These are phyloP conservation scores for Globisporangium nodosum DNA, from an alignment of 352 stramenopile species.

Conservation along the genomic window DNA sequence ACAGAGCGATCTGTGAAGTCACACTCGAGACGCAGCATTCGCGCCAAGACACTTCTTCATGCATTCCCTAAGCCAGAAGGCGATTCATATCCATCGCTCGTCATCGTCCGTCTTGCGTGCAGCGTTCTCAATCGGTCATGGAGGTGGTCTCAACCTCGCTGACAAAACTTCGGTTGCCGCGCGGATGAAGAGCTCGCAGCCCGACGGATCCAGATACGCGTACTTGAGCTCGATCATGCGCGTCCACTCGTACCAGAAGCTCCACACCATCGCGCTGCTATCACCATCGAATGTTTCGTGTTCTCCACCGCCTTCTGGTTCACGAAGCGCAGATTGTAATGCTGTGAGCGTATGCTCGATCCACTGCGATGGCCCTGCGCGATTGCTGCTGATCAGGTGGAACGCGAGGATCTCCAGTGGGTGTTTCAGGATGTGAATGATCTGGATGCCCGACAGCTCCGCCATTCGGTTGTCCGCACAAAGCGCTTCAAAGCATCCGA, in stretches of 20 bases:
- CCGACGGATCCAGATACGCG: slow-evolving; percentile 27
- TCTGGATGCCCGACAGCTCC: slow-evolving; percentile 17
- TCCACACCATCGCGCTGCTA: neutral
- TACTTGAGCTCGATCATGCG: slow-evolving; percentile 46
- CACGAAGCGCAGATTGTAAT: neutral
- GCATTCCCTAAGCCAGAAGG: neutral
- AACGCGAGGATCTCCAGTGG: slow-evolving; percentile 37
- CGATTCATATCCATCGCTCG: neutral
- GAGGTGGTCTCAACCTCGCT: neutral
- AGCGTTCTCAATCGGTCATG: neutral
- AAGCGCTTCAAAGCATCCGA: slow-evolving; percentile 17
- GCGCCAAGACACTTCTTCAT: neutral
- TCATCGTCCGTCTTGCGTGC: neutral
- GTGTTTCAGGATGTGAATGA: slow-evolving; percentile 33
- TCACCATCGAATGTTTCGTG: neutral
- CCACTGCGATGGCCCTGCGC: neutral
- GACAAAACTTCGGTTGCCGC: slow-evolving; percentile 4
- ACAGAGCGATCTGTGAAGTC: slow-evolving; percentile 1
- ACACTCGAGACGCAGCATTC: neutral
- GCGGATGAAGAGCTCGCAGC: slow-evolving; percentile 17
- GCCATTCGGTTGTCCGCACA: slow-evolving; percentile 9
- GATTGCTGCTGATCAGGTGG: slow-evolving; percentile 18
- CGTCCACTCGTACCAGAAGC: slow-evolving; percentile 19
- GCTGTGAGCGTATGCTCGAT: slow-evolving; percentile 6
- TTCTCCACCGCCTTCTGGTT: neutral